Conservation (phyloP, 805 yeast species). For the Candida chilensis region DNA sequence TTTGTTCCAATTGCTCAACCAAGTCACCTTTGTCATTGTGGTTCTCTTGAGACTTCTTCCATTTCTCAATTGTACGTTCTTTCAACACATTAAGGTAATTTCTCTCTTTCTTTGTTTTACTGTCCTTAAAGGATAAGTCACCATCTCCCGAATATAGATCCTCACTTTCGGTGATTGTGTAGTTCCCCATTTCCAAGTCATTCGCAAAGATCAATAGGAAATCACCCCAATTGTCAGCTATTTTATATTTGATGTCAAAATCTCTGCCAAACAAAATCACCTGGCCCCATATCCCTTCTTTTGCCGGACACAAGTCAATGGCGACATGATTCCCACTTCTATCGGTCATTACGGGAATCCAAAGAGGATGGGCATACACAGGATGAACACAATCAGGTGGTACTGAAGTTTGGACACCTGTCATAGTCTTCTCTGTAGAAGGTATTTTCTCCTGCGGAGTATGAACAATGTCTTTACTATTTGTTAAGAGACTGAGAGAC, state of each 20-base stretch:
- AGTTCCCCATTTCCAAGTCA: slow-evolving; percentile 80
- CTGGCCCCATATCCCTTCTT: slow-evolving; percentile 79
- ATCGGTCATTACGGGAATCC: slow-evolving; percentile 91
- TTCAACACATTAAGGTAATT: slow-evolving; percentile 31
- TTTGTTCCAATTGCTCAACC: no score
- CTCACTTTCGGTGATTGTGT: slow-evolving; percentile 58
- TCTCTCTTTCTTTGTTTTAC: slow-evolving; percentile 34
- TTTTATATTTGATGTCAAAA: slow-evolving; percentile 79
- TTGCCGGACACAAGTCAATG: slow-evolving; percentile 78
- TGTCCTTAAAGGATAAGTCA: slow-evolving; percentile 62
- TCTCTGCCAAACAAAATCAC: slow-evolving; percentile 91
- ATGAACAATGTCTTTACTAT: no score
- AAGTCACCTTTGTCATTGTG: no score
- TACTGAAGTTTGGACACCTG: slow-evolving; percentile 52
- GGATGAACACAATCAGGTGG: slow-evolving; percentile 72
- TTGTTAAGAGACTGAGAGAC: no score
- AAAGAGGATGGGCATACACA: slow-evolving; percentile 78
- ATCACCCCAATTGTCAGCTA: slow-evolving; percentile 86
- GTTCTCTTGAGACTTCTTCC: no score
- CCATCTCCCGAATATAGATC: slow-evolving; percentile 69
- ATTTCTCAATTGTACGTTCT: slow-evolving; percentile 18
- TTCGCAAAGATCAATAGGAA: slow-evolving; percentile 77
- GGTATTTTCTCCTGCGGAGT: no score
- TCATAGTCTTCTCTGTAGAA: no score
- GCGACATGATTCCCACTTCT: slow-evolving; percentile 88